A percentile compares a stretch with the other conserved stretches of the same genome.
Conservation (phyloP, 2,329 filamentous ascomycete species). For the Diaporthe vexans region DNA sequence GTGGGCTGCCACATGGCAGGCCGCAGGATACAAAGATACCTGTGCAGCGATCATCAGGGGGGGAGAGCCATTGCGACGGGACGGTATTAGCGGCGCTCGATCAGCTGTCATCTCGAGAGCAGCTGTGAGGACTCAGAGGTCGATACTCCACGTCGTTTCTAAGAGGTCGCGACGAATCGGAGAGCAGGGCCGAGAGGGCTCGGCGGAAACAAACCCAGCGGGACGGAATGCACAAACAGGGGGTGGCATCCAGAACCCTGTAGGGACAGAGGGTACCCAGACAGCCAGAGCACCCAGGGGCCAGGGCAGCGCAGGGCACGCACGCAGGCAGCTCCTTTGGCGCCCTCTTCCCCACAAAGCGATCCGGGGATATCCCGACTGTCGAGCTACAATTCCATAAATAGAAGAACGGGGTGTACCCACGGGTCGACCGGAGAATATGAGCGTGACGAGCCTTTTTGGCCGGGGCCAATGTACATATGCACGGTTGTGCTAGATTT, state of each 20-base stretch:
- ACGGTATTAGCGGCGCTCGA: conserved; percentile 27
- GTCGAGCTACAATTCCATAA: conserved; percentile 33
- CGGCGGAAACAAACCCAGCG: conserved; percentile 37
- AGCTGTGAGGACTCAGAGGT: conserved; percentile 27
- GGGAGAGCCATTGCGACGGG: conserved; percentile 34
- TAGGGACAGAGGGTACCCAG: not conserved
- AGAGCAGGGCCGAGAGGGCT: conserved; percentile 9
- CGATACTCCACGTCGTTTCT: conserved; percentile 29
- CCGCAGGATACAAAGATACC: conserved; percentile 6
- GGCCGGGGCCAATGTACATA: conserved; percentile 25
- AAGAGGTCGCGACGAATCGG: conserved; percentile 33
- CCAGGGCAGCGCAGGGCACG: too few relatives aligned
- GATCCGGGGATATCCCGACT: conserved; percentile 33
- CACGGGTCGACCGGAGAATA: conserved; percentile 30
- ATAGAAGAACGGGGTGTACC: conserved; percentile 34
- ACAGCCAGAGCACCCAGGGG: not conserved
- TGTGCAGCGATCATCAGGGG: conserved; percentile 38
- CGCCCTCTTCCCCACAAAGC: conserved; percentile 40
- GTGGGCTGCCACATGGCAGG: conserved; percentile 34
- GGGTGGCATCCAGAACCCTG: conserved; percentile 32
- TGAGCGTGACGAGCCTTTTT: conserved; percentile 23
- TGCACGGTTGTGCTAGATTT: conserved; percentile 29
- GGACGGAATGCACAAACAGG: conserved; percentile 26
- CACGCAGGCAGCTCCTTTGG: conserved; percentile 27
- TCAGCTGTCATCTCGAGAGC: conserved; percentile 34